Evolutionary conservation across 306 rosid species (phyloP), one percentile per base, ranked within the genome.

Genomic region (Pterocarpus santalinus): DNA sequence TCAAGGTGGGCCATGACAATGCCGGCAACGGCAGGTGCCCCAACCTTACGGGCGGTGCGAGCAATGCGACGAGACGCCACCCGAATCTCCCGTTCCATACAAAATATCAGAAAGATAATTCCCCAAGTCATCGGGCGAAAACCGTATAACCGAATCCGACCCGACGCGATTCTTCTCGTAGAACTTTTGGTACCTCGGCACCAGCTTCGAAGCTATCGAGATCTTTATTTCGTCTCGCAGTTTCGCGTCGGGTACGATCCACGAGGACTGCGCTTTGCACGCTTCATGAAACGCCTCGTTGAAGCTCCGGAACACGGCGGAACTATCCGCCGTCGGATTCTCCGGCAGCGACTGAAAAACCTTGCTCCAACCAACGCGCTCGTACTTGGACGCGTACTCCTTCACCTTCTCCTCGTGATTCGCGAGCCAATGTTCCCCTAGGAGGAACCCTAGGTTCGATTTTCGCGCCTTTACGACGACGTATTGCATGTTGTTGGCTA

Each of bases 401-500:
- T 85, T 89, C n/a, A 90, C 93, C 92, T 90, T 95, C 8, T 66
- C 3, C 9, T 93, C 97, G 57, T 91, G 91, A 38, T 84, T 88
- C 4, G 51, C 16, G 17, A 93, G 73, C 99, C 98, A 93, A 3
- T 87, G 77, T 0, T 90, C 96, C 0, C 96, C 93, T 3, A 95
- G 81, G 3, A 88, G 70, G 62, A 86, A 67, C 53, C 83, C 69
- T 35, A 95, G 86, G 60, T 85, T 95, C 10, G 99, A 89, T 22
- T 35, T 64, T 0, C 88, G 87, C 2, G 84, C 93, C 56, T 95
- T 95, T 6, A 11, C 83, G 69, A 95, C 92, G 64, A 93, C 88
- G 88, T 95, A 95, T 35, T 93, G 92, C 53, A 95, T 91, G 75
- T 95, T 95, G 82, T 95, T 95, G n/a, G 99, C 98, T 1, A 95